A percentile compares a stretch with the other conserved stretches of the same genome.
Conservation (phyloP, 2,329 filamentous ascomycete species). For the Fusarium kyushuense region DNA sequence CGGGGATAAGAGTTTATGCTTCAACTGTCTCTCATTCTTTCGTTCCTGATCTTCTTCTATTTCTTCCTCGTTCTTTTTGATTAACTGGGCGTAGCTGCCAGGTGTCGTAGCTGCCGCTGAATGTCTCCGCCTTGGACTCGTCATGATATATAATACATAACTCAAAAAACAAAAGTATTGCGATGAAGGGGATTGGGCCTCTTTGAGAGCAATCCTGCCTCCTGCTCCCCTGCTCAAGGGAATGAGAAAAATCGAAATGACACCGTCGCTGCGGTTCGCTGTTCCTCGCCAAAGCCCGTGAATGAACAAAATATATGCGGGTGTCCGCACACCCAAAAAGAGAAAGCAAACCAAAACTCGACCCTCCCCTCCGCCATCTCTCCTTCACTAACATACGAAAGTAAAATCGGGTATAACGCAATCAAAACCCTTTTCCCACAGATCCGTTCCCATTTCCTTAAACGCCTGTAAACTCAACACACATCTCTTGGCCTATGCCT, state of each 20-base stretch:
- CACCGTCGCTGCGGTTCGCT: conserved; percentile 29
- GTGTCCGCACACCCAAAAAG: conserved; percentile 33
- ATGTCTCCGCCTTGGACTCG: conserved; percentile 13
- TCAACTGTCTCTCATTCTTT: conserved; percentile 28
- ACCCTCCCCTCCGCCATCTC: conserved; percentile 21
- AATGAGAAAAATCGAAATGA: conserved; percentile 29
- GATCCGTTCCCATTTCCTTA: conserved; percentile 29
- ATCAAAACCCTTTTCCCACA: conserved; percentile 42
- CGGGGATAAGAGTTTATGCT: background rate
- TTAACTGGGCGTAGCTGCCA: conserved; percentile 27
- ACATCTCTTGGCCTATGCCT: conserved; percentile 32
- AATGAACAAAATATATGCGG: conserved; percentile 35
- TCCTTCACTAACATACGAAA: conserved; percentile 45
- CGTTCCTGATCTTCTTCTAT: conserved; percentile 13
- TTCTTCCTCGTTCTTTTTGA: conserved; percentile 29
- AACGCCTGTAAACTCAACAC: conserved; percentile 39
- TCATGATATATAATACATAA: conserved; percentile 41
- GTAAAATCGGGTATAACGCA: conserved; percentile 51
- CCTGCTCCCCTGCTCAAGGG: conserved; percentile 24
- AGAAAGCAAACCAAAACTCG: conserved; percentile 27
- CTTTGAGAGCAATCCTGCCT: conserved; percentile 27
- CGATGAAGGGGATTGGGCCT: conserved; percentile 23
- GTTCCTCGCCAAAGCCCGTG: conserved; percentile 31
- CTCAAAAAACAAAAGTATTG: conserved; percentile 14
- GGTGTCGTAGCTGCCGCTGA: conserved; percentile 14